phyloP scores from a whole-genome alignment of 208 protist species.

The Leishmania major region DNA sequence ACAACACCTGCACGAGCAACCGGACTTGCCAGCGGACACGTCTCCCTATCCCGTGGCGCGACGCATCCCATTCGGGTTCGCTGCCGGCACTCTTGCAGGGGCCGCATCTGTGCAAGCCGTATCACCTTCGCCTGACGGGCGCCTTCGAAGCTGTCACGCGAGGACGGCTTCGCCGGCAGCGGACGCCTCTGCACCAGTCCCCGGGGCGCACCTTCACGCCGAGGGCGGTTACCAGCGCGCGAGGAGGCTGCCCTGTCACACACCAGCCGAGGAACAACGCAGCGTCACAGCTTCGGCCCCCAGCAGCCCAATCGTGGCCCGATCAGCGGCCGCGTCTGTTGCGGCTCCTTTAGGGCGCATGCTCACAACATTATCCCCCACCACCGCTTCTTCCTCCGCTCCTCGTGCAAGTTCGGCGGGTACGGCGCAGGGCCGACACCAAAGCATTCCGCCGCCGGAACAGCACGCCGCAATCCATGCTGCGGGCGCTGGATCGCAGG shows the following conservation, averaged over 20 bases:
- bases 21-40: not conserved
- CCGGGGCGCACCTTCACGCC: not conserved
- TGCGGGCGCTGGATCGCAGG: not conserved
- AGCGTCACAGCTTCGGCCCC: not conserved
- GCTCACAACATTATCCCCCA: not conserved
- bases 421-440: not conserved
- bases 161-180: not conserved
- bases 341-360: not conserved
- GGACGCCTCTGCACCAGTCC: not conserved
- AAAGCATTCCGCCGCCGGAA: not conserved
- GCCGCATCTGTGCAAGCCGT: not conserved
- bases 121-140: not conserved
- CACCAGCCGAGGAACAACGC: not conserved
- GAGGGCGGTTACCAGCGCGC: not conserved
- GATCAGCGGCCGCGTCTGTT: not conserved
- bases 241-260: not conserved
- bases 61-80: slow-evolving; percentile 19
- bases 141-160: not conserved
- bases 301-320: not conserved
- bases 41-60: slow-evolving; percentile 8
- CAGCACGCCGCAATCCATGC: not conserved
- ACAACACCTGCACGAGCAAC: not conserved
- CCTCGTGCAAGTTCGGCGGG: not conserved
- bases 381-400: not conserved
- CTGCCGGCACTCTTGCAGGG: not conserved